phyloP scores from a whole-genome alignment of 805 yeast species.

The Ascoidea asiatica region DNA sequence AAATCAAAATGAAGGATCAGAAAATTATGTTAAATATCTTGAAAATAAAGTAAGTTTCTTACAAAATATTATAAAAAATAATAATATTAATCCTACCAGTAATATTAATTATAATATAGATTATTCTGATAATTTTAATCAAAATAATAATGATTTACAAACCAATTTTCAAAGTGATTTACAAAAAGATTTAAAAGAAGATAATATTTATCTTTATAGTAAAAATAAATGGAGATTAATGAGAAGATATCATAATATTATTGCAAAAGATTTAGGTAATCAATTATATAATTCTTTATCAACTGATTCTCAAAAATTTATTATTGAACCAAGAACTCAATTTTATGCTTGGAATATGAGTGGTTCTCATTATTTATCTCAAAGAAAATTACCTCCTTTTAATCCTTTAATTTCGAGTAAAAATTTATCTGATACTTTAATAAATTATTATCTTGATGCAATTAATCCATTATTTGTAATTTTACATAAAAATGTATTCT shows the following conservation, averaged over 20 bases:
- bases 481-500: conserved; percentile 38
- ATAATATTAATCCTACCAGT: background rate
- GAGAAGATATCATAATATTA: conserved; percentile 4
- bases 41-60: conserved; percentile 26
- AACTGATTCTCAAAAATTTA: background rate
- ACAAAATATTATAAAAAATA: conserved; percentile 14
- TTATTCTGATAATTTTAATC: too few species aligned
- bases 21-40: conserved; percentile 18
- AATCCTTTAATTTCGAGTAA: conserved; percentile 10
- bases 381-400: conserved; percentile 19
- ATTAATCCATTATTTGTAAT: conserved; percentile 41
- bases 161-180: background rate
- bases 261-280: conserved; percentile 1
- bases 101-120: too few species aligned
- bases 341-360: conserved; percentile 54
- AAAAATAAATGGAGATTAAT: conserved; percentile 4
- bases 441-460: conserved; percentile 29
- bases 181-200: background rate
- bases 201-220: conserved; percentile 2
- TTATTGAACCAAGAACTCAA: conserved; percentile 14
- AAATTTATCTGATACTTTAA: conserved; percentile 19
- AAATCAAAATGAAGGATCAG: background rate
- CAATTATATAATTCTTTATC: conserved; percentile 1
- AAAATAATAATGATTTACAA: too few species aligned
- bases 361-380: conserved; percentile 37